Base-by-base conservation (phyloP, 2,329 filamentous ascomycete genomes). In the Nothopassalora personata region DNA sequence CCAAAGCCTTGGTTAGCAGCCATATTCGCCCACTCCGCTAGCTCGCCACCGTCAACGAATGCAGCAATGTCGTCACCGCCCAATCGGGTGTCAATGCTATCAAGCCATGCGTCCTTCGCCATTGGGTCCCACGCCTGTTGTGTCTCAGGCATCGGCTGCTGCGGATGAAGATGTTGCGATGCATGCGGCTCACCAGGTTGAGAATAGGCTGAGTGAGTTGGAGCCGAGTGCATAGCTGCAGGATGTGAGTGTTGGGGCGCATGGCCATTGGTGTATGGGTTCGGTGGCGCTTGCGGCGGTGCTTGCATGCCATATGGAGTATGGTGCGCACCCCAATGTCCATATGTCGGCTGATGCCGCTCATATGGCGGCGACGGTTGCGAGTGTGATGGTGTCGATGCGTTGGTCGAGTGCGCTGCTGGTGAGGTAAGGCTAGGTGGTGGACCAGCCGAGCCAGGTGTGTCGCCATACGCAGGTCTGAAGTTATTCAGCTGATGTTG, bases 1-100 rank as follows among this genome's bases (percentile, higher is more conserved):
- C 57, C 61, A 28, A 62, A 66, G 47, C 61, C 61, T 33, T 63
- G 56, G 13, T 57, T 60, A 11, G 62, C 65, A 39, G 63, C 65
- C 66, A 65, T 60, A n/a, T 58, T 62, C 54, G 68, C 68, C 68
- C 69, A 74, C 23, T 73, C 68, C 13, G 68, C 64, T 58, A 72
- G 68, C 47, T 72, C 71, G 19, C 67, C 72, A 7, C 74, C 74
- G 45, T 73, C 73, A 11, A 74, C 72, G 59, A 76, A 76, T 5
- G 73, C 74, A 8, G 73, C 73, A 13, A 76, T 63, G 58, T 76
- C 74, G 56, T 75, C 74, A n/a, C 72, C 73, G 10, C 72, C 71
- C 43, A 76, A 70, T 1, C 68, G 63, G 7, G 71, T 73, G 18
- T 76, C 70, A 39, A 76, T 59, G 15, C 66, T 71, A 55, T 68